Evolutionary conservation across 1,284 basidiomycete species (phyloP), one percentile per base, ranked within the genome.

Genomic region (Heterobasidion irregulare): DNA sequence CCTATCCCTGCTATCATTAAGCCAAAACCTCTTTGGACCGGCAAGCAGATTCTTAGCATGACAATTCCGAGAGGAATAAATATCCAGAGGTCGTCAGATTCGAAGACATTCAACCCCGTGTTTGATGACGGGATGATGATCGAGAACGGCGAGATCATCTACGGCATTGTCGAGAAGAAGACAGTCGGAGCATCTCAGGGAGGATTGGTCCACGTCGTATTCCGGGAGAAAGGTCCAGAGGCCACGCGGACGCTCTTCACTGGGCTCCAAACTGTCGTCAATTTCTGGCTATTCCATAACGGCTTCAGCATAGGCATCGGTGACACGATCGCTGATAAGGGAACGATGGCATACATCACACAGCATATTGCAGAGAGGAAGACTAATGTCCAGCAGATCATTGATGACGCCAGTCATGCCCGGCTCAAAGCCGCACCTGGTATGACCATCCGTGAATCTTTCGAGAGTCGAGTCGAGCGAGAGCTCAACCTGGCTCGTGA

Each of bases 261-360:
- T 7, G 94, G 95, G 33, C 78, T 95, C 1, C 97, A 99, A 68
- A 90, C 85, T 74, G 86, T 99, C 54, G 93, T 99, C 72, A 98
- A 99, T 72, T 99, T 85, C 70, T 99, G 96, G 97, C 81, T 99
- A 8, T 89, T 99, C 72, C 97, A 99, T 74, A 96, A 96, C 63
- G 95, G 97, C 45, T 99, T 99, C 80, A 95, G 92, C 65, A 98
- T 99, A 61, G 97, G 97, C 60, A 99, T 99, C 61, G 97, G 96
- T 47, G 97, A 99, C 71, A 99, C 97, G 1, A 96, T 99, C 53
- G 94, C 96, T 13, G 96, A 98, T 67, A 80, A 81, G 61, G 82
- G 77, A 26, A 97, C 94, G 36, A 97, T 92, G 95, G 79, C 73
- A 38, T 83, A 78, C 64, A 98, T 99, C 69, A 92, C 89, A 8